Evolutionary conservation across 495 filamentous ascomycete genomes (phyloP).

Genomic region (Xylaria bambusicola): DNA sequence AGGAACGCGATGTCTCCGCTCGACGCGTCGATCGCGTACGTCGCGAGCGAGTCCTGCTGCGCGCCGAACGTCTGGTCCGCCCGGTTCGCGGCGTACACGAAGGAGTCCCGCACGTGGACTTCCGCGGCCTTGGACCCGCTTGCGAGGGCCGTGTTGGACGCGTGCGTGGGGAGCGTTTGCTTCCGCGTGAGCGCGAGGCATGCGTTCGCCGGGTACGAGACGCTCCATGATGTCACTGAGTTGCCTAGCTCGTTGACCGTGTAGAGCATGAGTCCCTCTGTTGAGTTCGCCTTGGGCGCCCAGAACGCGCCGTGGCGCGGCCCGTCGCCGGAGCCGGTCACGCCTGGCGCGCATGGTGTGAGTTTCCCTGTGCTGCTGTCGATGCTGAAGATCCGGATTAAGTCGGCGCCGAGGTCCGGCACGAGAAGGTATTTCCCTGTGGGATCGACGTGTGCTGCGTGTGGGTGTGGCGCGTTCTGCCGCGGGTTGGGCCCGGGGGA

Average conservation of each 20-base stretch:
- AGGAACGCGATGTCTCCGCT: constrained; percentile 40
- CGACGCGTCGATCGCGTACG: constrained; percentile 36
- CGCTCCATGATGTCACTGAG: constrained; percentile 46
- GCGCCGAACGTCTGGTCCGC: constrained; percentile 46
- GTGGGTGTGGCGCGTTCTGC: constrained; percentile 71
- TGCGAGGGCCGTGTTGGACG: constrained; percentile 36
- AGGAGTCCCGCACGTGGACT: constrained; percentile 43
- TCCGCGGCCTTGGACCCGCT: constrained; percentile 47
- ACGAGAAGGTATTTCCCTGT: constrained; percentile 63
- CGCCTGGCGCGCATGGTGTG: constrained; percentile 36
- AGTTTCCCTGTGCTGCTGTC: constrained; percentile 44
- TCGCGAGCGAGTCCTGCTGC: constrained; percentile 43
- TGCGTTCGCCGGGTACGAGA: constrained; percentile 37
- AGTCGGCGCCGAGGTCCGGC: constrained; percentile 72
- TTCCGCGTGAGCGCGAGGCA: constrained; percentile 38
- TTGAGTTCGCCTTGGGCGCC: constrained; percentile 32
- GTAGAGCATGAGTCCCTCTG: constrained; percentile 38
- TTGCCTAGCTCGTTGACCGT: constrained; percentile 52
- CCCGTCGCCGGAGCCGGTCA: constrained; percentile 42
- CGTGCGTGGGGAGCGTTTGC: constrained; percentile 43
- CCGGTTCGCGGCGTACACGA: constrained; percentile 46
- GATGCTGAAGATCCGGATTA: constrained; percentile 63
- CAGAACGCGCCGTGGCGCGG: constrained; percentile 50
- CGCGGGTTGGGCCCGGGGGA: constrained; percentile 55
- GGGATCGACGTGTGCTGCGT: constrained; percentile 68